These are phyloP conservation scores for Ceratorhiza oryzae-sativae DNA, from an alignment of 1,284 basidiomycete species.

Conservation along the genomic window DNA sequence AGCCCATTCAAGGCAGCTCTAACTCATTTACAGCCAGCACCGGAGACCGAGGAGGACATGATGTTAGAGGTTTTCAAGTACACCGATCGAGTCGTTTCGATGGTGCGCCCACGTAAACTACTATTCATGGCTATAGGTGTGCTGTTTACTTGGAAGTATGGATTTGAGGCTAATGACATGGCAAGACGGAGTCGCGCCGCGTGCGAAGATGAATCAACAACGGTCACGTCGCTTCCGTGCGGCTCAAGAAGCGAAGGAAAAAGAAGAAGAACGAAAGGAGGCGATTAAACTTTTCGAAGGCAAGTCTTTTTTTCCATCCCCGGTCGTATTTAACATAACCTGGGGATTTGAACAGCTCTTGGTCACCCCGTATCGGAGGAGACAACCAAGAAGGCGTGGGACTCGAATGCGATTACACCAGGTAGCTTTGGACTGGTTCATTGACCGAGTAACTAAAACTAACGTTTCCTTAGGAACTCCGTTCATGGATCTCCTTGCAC, in stretches of 20 bases:
- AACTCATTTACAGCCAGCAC: conserved; percentile 69
- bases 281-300: conserved; percentile 87
- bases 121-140: conserved; percentile 98
- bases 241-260: conserved; percentile 93
- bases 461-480: conserved; percentile 69
- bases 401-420: conserved; percentile 98
- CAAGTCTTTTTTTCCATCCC: conserved; percentile 49
- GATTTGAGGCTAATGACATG: conserved; percentile 17
- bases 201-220: conserved; percentile 99
- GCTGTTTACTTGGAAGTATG: conserved; percentile 43
- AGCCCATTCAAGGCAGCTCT: conserved; percentile 16
- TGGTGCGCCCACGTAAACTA: conserved; percentile 93
- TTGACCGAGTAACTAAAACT: not conserved
- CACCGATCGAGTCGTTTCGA: conserved; percentile 96
- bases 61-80: conserved; percentile 98
- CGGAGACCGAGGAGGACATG: conserved; percentile 99
- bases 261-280: conserved; percentile 84
- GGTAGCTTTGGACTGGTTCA: conserved; percentile 49
- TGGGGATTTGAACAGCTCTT: conserved; percentile 65
- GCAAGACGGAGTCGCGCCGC: conserved; percentile 93
- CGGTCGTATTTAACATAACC: not conserved
- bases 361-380: conserved; percentile 88
- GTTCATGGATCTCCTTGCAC: conserved; percentile 94
- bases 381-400: conserved; percentile 90
- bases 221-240: conserved; percentile 94